A percentile compares a stretch with the other conserved stretches of the same genome.
These are phyloP conservation scores for Linum tenue DNA, from an alignment of 345 rosid species.

Conservation along the genomic window DNA sequence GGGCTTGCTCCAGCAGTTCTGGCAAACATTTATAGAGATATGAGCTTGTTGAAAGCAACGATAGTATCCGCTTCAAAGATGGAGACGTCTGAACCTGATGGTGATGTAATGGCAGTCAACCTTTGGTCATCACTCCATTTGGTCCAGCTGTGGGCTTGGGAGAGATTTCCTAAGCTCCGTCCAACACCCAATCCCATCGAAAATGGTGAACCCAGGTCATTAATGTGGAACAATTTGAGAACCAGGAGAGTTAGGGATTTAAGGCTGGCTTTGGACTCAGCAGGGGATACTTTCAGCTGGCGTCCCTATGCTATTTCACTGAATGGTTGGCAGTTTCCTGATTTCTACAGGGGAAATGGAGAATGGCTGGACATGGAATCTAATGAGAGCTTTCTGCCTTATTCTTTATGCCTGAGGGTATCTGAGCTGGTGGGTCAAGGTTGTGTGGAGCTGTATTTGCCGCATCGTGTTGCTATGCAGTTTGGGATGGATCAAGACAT, in stretches of 20 bases:
- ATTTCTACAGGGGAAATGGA: conserved; percentile 16
- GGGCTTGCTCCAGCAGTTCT: conserved; percentile 42
- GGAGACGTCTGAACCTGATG: not conserved
- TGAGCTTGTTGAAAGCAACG: conserved; percentile 22
- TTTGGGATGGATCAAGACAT: conserved; percentile 58
- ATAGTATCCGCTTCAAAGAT: conserved; percentile 9
- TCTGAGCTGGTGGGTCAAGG: conserved; percentile 33
- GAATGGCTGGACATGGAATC: conserved; percentile 1
- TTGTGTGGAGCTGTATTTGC: conserved; percentile 32
- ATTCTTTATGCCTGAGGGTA: conserved; percentile 17
- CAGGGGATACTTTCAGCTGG: conserved; percentile 26
- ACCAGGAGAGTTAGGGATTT: conserved; percentile 11
- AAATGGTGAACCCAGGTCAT: conserved; percentile 28
- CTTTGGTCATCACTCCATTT: conserved; percentile 27
- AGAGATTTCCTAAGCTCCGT: conserved; percentile 30
- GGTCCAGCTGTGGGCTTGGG: conserved; percentile 39
- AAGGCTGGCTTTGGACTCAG: conserved; percentile 17
- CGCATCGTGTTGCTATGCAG: conserved; percentile 49
- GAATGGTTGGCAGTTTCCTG: conserved; percentile 17
- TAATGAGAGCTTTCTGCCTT: conserved; percentile 3
- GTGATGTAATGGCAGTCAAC: not conserved
- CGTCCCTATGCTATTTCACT: conserved; percentile 30
- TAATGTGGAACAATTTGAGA: conserved; percentile 28
- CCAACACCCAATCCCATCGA: conserved; percentile 26
- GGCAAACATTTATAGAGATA: conserved; percentile 32